Conservation (phyloP, 164 flowering plant species). For the Malania oleifera region DNA sequence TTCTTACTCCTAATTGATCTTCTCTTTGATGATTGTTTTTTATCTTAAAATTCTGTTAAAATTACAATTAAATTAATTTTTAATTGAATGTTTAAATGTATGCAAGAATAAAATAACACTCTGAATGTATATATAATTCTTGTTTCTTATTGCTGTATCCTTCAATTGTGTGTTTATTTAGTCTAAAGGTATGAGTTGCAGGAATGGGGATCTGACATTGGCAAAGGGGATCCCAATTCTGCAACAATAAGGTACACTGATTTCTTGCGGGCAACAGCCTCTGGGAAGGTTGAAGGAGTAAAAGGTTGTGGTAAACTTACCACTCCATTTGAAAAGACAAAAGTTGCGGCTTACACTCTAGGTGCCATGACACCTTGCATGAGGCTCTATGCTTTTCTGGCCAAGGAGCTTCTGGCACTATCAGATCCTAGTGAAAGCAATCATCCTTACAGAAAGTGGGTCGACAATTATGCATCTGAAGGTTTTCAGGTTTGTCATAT, state of each 20-base stretch:
- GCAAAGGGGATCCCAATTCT: constrained; percentile 44
- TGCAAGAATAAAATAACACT: neutral
- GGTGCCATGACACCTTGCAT: constrained; percentile 94
- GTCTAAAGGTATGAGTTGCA: constrained; percentile 29
- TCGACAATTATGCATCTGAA: constrained; percentile 63
- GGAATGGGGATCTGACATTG: constrained; percentile 75
- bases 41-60: neutral
- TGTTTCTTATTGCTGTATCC: no score
- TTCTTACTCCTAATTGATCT: no score
- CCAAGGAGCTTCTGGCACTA: constrained; percentile 54
- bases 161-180: neutral
- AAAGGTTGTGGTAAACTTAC: constrained; percentile 81
- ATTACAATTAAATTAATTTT: neutral
- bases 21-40: no score
- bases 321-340: constrained; percentile 95
- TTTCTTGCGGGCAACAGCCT: constrained; percentile 87
- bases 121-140: neutral
- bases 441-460: constrained; percentile 79
- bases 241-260: constrained; percentile 72
- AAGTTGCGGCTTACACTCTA: constrained; percentile 86
- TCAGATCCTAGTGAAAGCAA: constrained; percentile 28
- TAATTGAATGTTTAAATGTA: neutral
- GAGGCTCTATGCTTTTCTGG: constrained; percentile 82
- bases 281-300: constrained; percentile 88
- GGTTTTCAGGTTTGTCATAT: constrained; percentile 59